Percentiles rank a stretch among this genome's conserved stretches.
Conservation (phyloP, 2,329 filamentous ascomycete genomes). For the Sclerotinia sclerotiorum region DNA sequence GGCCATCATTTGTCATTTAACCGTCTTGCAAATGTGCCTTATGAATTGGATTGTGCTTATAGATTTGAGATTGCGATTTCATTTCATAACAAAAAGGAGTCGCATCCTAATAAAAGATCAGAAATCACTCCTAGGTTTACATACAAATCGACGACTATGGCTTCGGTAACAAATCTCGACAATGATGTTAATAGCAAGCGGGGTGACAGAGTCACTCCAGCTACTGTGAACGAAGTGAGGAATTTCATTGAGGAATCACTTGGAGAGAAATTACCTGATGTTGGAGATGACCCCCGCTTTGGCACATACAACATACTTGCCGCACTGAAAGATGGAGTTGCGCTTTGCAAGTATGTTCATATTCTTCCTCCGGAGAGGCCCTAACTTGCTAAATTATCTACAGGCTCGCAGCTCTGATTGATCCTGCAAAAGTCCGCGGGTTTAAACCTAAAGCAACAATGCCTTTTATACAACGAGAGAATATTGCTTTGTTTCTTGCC, state of each 20-base stretch:
- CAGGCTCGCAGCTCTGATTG: slow-evolving; percentile 75
- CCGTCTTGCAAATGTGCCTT: slow-evolving; percentile 14
- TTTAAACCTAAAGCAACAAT: slow-evolving; percentile 84
- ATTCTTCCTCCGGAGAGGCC: neutral
- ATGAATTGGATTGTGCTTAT: slow-evolving; percentile 17
- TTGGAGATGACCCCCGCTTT: slow-evolving; percentile 44
- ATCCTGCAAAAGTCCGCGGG: slow-evolving; percentile 75
- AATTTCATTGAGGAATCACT: slow-evolving; percentile 83
- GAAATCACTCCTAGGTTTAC: neutral
- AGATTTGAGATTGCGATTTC: slow-evolving; percentile 18
- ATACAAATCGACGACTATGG: slow-evolving; percentile 58
- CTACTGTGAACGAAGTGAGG: slow-evolving; percentile 81
- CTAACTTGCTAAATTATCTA: slow-evolving; percentile 27
- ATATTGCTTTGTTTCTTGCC: slow-evolving; percentile 92
- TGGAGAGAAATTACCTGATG: slow-evolving; percentile 67
- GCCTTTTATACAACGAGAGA: slow-evolving; percentile 99
- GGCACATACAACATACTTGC: slow-evolving; percentile 65
- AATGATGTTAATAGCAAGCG: slow-evolving; percentile 94
- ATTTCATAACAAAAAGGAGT: slow-evolving; percentile 22
- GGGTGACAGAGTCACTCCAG: slow-evolving; percentile 87
- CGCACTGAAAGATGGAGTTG: slow-evolving; percentile 83
- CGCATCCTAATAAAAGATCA: neutral
- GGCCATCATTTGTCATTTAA: slow-evolving; percentile 19
- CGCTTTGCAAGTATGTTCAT: slow-evolving; percentile 77
- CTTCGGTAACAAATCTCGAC: slow-evolving; percentile 89